Evolutionary conservation across 352 stramenopile genomes (phyloP), one percentile per base, ranked within the genome.

Genomic region (Ophiocytium majus): DNA sequence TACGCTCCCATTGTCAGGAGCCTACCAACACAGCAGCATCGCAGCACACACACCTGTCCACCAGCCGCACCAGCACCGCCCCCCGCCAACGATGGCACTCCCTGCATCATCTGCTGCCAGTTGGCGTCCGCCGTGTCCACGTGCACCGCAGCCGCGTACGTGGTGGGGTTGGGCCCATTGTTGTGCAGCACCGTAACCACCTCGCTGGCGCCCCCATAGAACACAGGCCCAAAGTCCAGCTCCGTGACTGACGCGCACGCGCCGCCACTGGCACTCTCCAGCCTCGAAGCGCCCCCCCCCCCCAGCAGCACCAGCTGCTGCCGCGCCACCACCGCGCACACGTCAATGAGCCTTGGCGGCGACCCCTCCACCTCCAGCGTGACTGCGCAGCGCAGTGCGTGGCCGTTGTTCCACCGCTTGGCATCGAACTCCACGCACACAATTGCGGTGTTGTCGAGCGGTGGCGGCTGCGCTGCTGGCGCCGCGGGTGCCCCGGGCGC

Each of bases 221-320:
- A 76, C 64, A 76, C 31, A 10, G 31, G 5, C 5, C 64, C 64
- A 76, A 76, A 76, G 64, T 76, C 34, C 5, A 76, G 34, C 31
- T 76, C 64, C 34, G 64, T 17, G 34, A 76, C 5, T 10, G 64
- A 37, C 64, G 31, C 64, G 34, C 64, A 57, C 5, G 43, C 43
- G 14, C 43, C 43, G 43, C 43, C 14, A n/a, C n/a, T n/a, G n/a
- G n/a, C n/a, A n/a, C n/a, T n/a, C n/a, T n/a, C n/a, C n/a, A n/a
- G n/a, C n/a, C n/a, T n/a, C n/a, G n/a, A n/a, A n/a, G n/a, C n/a
- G 43, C 43, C 43, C 5, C 14, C 43, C 5, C 64, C 64, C 5
- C 64, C 17, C 64, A 76, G 34, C 34, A 76, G 64, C 34, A 37
- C 5, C 31, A 76, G 64, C 34, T 76, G 31, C 64, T 76, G 64